Base-by-base conservation (phyloP, 441 rosid species). In the Flueggea neowawraea region DNA sequence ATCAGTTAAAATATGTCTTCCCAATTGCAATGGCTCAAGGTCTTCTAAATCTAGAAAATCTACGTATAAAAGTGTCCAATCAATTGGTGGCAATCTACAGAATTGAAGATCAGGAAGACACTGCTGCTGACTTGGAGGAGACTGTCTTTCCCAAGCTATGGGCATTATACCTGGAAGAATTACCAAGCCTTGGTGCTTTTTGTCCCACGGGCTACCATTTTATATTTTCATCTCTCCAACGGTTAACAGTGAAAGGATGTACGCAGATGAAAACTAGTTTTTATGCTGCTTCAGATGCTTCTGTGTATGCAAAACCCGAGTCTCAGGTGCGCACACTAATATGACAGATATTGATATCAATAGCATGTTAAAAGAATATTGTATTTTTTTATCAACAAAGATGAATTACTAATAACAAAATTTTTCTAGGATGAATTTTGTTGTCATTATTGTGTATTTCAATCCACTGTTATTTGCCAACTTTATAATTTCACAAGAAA, bases 141-240 rank as follows among this genome's bases (percentile, higher is more conserved):
- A 52, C 58, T 4, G 53, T 66, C 33, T 6, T 66, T 13, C 69
- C 73, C 2, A 32, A 63, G 43, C 15, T 69, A 36, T 8, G 5
- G 54, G 16, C 2, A 28, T 28, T 69, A 39, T 6, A 12, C 3
- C 67, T 63, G 32, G 22, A 11, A 14, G 13, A 43, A 16, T 16
- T 69, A 15, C 33, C 53, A n/a, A 47, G 31, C 31, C 48, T 58
- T 0, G 31, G 32, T 15, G n/a, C 10, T 9, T 69, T 69, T 9
- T 57, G 17, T 57, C 52, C 47, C 9, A 16, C 9, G 22, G 53
- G 16, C 5, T 54, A 54, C 44, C 17, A 10, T 41, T 43, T 52
- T 8, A 13, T 10, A 6, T 57, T 63, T 45, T 53, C 54, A 39
- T 15, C 47, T 49, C 12, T 70, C 22, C 10, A 36, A 32, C 2